These are phyloP conservation scores for Venturia effusa DNA, from an alignment of 2,329 filamentous ascomycete genomes.

Conservation along the genomic window DNA sequence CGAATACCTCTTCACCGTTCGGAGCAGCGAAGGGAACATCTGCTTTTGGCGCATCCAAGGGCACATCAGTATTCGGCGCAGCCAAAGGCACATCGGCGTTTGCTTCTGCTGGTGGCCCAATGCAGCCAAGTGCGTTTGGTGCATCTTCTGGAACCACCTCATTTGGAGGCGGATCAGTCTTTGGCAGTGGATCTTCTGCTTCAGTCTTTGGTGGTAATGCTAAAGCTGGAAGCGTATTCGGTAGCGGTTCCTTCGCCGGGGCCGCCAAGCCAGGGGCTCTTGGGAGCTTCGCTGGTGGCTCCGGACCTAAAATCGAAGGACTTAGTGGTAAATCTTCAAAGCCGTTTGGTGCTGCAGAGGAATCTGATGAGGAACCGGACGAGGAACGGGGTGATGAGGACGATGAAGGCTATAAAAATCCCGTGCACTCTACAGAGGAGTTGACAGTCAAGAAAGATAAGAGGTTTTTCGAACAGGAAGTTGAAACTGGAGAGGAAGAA, in stretches of 20 bases:
- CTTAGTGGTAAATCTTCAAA: conserved; percentile 51
- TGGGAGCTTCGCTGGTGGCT: conserved; percentile 57
- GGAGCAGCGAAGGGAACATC: conserved; percentile 25
- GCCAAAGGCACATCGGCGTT: conserved; percentile 4
- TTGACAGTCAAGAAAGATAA: conserved; percentile 54
- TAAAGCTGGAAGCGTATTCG: conserved; percentile 18
- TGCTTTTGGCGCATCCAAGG: conserved; percentile 16
- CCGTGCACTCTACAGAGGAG: not conserved
- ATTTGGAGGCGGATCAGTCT: conserved; percentile 22
- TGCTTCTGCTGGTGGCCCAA: conserved; percentile 12
- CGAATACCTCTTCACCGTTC: conserved; percentile 23
- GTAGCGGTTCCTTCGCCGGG: conserved; percentile 12
- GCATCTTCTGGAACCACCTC: conserved; percentile 17
- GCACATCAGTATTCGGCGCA: conserved; percentile 13
- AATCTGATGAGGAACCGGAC: conserved; percentile 44
- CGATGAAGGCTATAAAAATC: conserved; percentile 14
- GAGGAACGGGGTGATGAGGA: conserved; percentile 25
- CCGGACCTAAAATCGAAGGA: conserved; percentile 33
- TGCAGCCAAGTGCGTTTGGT: conserved; percentile 18
- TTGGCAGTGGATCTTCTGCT: conserved; percentile 29
- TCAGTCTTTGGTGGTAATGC: conserved; percentile 33
- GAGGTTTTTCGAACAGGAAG: conserved; percentile 49
- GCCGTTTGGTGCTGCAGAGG: conserved; percentile 66
- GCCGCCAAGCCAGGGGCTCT: conserved; percentile 30
- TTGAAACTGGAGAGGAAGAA: conserved; percentile 79